Evolutionary conservation across 1,284 basidiomycete species (phyloP).

Genomic region (Pterula multifida): DNA sequence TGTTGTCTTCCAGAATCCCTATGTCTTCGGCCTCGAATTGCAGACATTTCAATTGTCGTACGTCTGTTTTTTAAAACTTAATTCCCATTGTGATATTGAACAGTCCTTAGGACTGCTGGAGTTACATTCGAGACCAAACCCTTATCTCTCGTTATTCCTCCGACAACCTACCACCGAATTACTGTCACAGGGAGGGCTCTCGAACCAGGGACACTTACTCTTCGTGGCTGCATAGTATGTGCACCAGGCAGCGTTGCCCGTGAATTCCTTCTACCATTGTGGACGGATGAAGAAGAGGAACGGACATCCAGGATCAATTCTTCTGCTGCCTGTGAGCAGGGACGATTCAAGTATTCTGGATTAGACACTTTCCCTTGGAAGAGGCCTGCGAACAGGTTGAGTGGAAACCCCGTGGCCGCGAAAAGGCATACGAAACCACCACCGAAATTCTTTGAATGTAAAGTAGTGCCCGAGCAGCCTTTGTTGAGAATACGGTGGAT

Average conservation of each 20-base stretch:
- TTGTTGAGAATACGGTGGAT: constrained; percentile 74
- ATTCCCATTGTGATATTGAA: constrained; percentile 6
- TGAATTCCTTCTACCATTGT: constrained; percentile 69
- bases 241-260: constrained; percentile 61
- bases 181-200: constrained; percentile 60
- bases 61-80: constrained; percentile 9
- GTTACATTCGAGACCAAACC: constrained; percentile 60
- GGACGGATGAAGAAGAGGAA: constrained; percentile 63
- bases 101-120: constrained; percentile 74
- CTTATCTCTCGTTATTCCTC: constrained; percentile 40
- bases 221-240: constrained; percentile 73
- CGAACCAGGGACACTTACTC: constrained; percentile 50
- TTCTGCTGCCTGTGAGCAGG: constrained; percentile 48
- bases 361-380: constrained; percentile 32
- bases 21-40: constrained; percentile 82
- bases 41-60: constrained; percentile 75
- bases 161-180: constrained; percentile 51
- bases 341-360: constrained; percentile 59
- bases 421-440: constrained; percentile 21
- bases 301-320: constrained; percentile 42
- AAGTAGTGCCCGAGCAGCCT: constrained; percentile 79
- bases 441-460: constrained; percentile 64
- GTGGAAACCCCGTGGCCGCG: constrained; percentile 14
- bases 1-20: constrained; percentile 83
- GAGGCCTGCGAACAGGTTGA: constrained; percentile 22